Base-by-base conservation (phyloP, 768 basidiomycete species). In the Lactarius evosmus region DNA sequence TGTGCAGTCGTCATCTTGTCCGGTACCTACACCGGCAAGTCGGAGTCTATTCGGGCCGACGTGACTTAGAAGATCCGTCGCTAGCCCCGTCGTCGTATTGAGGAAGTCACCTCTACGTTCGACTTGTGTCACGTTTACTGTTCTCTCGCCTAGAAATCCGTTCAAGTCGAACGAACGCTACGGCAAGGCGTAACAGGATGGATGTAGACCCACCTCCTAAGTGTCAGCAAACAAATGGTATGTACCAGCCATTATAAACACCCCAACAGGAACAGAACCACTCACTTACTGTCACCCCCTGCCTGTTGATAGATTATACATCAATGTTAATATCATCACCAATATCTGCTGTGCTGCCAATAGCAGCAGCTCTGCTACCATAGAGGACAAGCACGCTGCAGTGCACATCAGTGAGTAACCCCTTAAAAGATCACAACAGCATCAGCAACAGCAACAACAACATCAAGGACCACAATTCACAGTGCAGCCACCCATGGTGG, bases 171-270 rank as follows among this genome's bases (percentile, higher is more conserved):
- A n/a, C n/a, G n/a, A n/a, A n/a, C n/a, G n/a, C n/a, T n/a, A n/a
- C n/a, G n/a, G n/a, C n/a, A n/a, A n/a, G n/a, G n/a, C n/a, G n/a
- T n/a, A n/a, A n/a, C 8, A 3, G 6, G 5, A 58, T 54, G 62
- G 57, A 58, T 32, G 19, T 58, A 4, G 62, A 58, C 50, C 62
- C 50, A 7, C 62, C 62, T 11, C 19, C 62, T 5, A 63, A 58
- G 16, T 56, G 62, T 19, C 62, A 52, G 32, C 33, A 52, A 38
- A 63, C 57, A 14, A 57, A 32, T 6, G 57, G 62, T 63, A 17
- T 7, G 62, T 30, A 5, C 36, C 16, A 1, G 1, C 41, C 4
- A 14, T 2, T 22, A 9, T 44, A 8, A n/a, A 12, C n/a, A n/a
- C n/a, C n/a, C n/a, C n/a, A n/a, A n/a, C n/a, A 2, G 7, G 36